phyloP scores from a whole-genome alignment of 1,284 basidiomycete species.

The Amylostereum chailletii region DNA sequence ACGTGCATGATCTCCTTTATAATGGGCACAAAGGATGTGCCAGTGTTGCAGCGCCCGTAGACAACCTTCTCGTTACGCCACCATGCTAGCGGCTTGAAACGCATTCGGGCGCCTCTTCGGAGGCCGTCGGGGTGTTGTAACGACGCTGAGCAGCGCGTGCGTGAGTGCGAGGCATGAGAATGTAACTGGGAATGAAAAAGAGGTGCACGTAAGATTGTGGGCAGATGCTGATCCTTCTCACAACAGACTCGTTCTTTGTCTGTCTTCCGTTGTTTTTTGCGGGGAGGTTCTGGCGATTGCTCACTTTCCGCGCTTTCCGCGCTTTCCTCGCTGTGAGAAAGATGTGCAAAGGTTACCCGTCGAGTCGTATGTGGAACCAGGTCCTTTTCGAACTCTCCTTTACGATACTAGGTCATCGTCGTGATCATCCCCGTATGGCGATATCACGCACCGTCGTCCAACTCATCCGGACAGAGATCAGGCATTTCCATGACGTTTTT shows the following conservation, averaged over 20 bases:
- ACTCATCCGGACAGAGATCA: slow-evolving; percentile 34
- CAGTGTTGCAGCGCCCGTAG: slow-evolving; percentile 56
- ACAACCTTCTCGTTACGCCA: slow-evolving; percentile 92
- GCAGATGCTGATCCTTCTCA: too few species aligned
- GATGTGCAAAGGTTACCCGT: slow-evolving; percentile 34
- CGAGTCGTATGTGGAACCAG: slow-evolving; percentile 17
- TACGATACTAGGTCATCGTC: slow-evolving; percentile 14
- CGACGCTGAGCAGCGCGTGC: background rate
- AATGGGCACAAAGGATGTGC: slow-evolving; percentile 58
- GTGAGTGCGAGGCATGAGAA: background rate
- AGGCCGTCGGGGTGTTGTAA: slow-evolving; percentile 42
- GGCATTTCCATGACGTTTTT: slow-evolving; percentile 25
- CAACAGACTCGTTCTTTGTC: slow-evolving; percentile 1
- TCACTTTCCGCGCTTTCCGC: slow-evolving; percentile 9
- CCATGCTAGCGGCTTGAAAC: slow-evolving; percentile 76
- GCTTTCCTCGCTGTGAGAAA: slow-evolving; percentile 28
- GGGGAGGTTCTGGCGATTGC: slow-evolving; percentile 14
- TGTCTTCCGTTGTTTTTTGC: slow-evolving; percentile 19
- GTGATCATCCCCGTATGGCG: slow-evolving; percentile 19
- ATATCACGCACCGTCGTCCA: slow-evolving; percentile 48
- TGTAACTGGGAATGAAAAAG: background rate
- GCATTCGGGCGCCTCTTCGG: slow-evolving; percentile 67
- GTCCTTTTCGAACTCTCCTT: slow-evolving; percentile 27
- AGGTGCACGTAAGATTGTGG: too few species aligned
- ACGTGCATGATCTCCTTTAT: slow-evolving; percentile 79